Evolutionary conservation across 352 stramenopile species (phyloP), one percentile per base, ranked within the genome.

Genomic region (Pelagophyceae sp.): DNA sequence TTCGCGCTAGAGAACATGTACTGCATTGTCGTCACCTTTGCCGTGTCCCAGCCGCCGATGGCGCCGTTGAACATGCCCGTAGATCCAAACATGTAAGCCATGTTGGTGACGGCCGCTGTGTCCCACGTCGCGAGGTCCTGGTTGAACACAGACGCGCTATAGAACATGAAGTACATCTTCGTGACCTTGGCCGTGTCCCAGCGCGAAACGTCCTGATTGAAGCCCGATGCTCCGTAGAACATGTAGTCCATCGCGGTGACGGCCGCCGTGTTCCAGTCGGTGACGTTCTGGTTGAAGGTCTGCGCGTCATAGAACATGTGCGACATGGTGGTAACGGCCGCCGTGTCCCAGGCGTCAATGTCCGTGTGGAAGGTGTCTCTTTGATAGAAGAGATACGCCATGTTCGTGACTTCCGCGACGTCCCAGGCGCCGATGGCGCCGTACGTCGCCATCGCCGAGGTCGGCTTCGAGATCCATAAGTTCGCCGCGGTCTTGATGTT

Each of bases 111-210:
- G n/a, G n/a, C n/a, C n/a, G n/a, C n/a, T n/a, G n/a, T n/a, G n/a
- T n/a, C n/a, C n/a, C n/a, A n/a, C n/a, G n/a, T n/a, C n/a, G n/a
- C 33, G 29, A 71, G 11, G 29, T 20, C 15, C 61, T 79, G 38
- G 72, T 84, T 77, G 65, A 85, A 85, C 0, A 25, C n/a, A 15
- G 37, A 38, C 11, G 77, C 72, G 27, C 27, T 51, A 38, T 60
- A n/a, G 54, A 85, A 85, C 79, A 83, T 85, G 37, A 37, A 15
- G 27, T 45, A 0, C 77, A 85, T 81, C 58, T 80, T 70, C 15
- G 51, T 80, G 2, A 78, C 77, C 1, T 19, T 54, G 19, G 40
- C 69, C 0, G 80, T 54, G 58, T 84, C 33, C 77, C 82, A 85
- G 40, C 20, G 33, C 11, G 20, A 40, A 38, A 85, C 63, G 65